Evolutionary conservation across 2,329 filamentous ascomycete species (phyloP).

Genomic region (Annulohypoxylon truncatum): DNA sequence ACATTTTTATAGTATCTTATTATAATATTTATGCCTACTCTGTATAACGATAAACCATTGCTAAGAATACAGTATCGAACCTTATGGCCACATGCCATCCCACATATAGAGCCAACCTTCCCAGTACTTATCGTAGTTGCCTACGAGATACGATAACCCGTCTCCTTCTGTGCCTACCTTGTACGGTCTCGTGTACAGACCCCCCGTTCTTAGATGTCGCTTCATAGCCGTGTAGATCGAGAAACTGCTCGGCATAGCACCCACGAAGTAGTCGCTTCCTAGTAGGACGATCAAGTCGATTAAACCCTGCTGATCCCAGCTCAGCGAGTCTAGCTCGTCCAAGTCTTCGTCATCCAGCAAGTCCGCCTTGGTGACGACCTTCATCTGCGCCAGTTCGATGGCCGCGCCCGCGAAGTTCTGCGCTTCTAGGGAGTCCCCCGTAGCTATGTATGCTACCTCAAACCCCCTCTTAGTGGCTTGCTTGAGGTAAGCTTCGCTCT

Average conservation of each 20-base stretch:
- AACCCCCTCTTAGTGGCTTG: slow-evolving; percentile 50
- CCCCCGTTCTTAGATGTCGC: slow-evolving; percentile 55
- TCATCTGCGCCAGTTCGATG: slow-evolving; percentile 48
- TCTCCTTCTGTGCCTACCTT: slow-evolving; percentile 57
- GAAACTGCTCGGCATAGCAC: slow-evolving; percentile 61
- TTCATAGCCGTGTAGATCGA: slow-evolving; percentile 61
- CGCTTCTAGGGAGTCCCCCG: slow-evolving; percentile 58
- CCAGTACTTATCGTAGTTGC: slow-evolving; percentile 59
- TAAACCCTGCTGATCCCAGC: slow-evolving; percentile 59
- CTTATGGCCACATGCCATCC: slow-evolving; percentile 58
- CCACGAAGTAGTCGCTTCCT: slow-evolving; percentile 55
- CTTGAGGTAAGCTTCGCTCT: slow-evolving; percentile 55
- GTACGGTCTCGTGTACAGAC: slow-evolving; percentile 57
- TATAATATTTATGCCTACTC: slow-evolving; percentile 2
- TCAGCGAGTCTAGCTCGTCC: slow-evolving; percentile 52
- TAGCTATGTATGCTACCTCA: slow-evolving; percentile 59
- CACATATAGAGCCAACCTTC: slow-evolving; percentile 63
- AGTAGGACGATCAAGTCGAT: slow-evolving; percentile 57
- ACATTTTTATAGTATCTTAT: background rate
- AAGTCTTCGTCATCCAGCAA: slow-evolving; percentile 51
- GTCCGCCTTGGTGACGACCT: slow-evolving; percentile 54
- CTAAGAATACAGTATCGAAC: background rate
- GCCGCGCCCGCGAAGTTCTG: slow-evolving; percentile 53
- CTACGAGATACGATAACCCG: slow-evolving; percentile 57
- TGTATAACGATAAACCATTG: background rate